Conservation (phyloP, 306 rosid genomes). For the Gillenia trifoliata region DNA sequence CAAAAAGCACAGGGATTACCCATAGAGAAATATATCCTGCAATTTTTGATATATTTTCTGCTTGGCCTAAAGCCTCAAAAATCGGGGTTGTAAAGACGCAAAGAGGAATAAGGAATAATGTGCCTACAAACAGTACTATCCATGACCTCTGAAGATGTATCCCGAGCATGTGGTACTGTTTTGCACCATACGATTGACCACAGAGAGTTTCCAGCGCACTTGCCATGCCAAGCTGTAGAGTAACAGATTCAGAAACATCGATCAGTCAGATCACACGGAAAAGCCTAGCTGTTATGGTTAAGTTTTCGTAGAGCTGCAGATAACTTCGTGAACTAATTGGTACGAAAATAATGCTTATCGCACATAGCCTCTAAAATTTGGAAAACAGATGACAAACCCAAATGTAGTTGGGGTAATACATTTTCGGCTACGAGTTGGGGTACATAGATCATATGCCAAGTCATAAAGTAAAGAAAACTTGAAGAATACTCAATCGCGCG, state of each 20-base stretch:
- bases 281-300: neutral
- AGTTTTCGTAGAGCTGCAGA: neutral
- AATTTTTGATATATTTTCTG: conserved; percentile 25
- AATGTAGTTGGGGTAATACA: neutral
- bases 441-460: neutral
- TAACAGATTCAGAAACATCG: neutral
- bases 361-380: neutral
- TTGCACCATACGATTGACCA: conserved; percentile 72
- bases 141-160: conserved; percentile 67
- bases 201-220: conserved; percentile 67
- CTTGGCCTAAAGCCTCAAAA: conserved; percentile 45
- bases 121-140: conserved; percentile 38
- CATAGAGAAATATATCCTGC: conserved; percentile 51
- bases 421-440: neutral
- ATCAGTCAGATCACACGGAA: neutral
- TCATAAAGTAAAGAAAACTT: neutral
- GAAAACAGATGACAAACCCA: neutral
- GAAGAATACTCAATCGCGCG: neutral
- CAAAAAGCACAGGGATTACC: conserved; percentile 40
- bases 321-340: neutral
- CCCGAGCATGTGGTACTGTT: conserved; percentile 51
- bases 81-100: conserved; percentile 47
- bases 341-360: no score
- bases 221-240: conserved; percentile 60
- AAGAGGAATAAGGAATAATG: conserved; percentile 40